Evolutionary conservation across 1,284 basidiomycete genomes (phyloP), one percentile per base, ranked within the genome.

Genomic region (Termitomyces sp.): DNA sequence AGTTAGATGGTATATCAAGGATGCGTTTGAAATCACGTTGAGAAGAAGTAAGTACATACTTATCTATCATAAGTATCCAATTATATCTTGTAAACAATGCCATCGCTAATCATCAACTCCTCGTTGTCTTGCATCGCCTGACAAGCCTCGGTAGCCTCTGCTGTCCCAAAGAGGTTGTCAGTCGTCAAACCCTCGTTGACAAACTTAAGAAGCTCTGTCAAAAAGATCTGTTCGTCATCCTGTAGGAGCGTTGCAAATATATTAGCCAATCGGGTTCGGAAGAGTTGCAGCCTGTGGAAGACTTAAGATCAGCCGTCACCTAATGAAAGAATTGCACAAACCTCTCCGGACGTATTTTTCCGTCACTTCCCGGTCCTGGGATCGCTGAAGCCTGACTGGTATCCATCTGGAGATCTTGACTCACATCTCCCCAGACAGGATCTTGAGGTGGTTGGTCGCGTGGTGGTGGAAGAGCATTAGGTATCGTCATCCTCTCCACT

Each of bases 41-140:
- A 24, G 6, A 41, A 16, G 21, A 30, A 30, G 28, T 14, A 19
- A 24, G 9, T 35, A 35, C 21, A 16, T 18, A 8, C 14, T n/a
- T 37, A 30, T 19, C 28, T 43, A 28, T 26, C n/a, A 47, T n/a
- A n/a, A n/a, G n/a, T n/a, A 19, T 18, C 21, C 16, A 31, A n/a
- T 72, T 66, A 86, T 48, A 88, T 80, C 64, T 81, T 86, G 68
- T 88, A 90, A 51, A 93, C 79, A 50, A 87, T 81, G 24, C 84
- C 88, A 39, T 89, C 90, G 54, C 84, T 85, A 61, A 93, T 79
- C 91, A 97, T 93, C 60, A 97, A 74, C 68, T 95, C 87, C 62
- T 94, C 90, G 21, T 78, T 78, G 39, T 89, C 84, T 48, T 83
- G 78, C 95, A 98, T 97, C 43, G 74, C 71, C 57, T 83, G 75